A percentile compares a stretch with the other conserved stretches of the same genome.
These are phyloP conservation scores for Persicaria tinctoria DNA, from an alignment of 148 eudicot genomes.

Conservation along the genomic window DNA sequence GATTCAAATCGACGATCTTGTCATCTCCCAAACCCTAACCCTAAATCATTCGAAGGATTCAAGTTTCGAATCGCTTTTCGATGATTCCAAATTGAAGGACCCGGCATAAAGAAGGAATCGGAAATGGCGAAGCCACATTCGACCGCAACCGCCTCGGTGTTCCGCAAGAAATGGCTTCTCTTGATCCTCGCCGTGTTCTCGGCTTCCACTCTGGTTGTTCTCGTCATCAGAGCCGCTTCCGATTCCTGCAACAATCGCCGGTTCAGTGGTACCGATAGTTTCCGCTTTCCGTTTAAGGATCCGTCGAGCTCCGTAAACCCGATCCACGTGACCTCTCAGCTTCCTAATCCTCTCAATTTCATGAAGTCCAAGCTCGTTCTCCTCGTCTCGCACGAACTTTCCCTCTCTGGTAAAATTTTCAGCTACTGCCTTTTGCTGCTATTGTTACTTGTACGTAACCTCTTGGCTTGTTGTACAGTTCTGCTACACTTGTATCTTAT, in stretches of 20 bases:
- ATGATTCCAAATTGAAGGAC: not conserved
- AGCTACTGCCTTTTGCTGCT: too few relatives aligned
- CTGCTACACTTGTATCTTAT: too few relatives aligned
- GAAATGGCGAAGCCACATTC: constrained; percentile 45
- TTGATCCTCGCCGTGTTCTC: constrained; percentile 38
- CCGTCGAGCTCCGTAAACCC: constrained; percentile 2
- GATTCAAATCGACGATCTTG: too few relatives aligned
- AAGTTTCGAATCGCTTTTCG: not conserved
- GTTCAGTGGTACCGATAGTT: not conserved
- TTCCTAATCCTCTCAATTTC: constrained; percentile 55
- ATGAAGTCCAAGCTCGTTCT: constrained; percentile 94
- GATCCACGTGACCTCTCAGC: constrained; percentile 5
- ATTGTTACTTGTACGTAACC: not conserved
- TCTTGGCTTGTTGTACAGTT: not conserved
- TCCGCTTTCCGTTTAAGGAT: constrained; percentile 4
- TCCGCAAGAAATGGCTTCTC: constrained; percentile 53
- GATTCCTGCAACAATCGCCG: constrained; percentile 36
- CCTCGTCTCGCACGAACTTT: constrained; percentile 86
- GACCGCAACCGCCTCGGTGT: constrained; percentile 4
- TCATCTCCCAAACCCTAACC: too few relatives aligned
- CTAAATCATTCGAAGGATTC: too few relatives aligned
- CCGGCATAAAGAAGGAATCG: not conserved
- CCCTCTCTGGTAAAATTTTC: constrained; percentile 64
- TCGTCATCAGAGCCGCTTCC: constrained; percentile 45
- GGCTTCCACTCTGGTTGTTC: constrained; percentile 48